phyloP scores from a whole-genome alignment of 345 rosid species.

The Sonneratia alba region DNA sequence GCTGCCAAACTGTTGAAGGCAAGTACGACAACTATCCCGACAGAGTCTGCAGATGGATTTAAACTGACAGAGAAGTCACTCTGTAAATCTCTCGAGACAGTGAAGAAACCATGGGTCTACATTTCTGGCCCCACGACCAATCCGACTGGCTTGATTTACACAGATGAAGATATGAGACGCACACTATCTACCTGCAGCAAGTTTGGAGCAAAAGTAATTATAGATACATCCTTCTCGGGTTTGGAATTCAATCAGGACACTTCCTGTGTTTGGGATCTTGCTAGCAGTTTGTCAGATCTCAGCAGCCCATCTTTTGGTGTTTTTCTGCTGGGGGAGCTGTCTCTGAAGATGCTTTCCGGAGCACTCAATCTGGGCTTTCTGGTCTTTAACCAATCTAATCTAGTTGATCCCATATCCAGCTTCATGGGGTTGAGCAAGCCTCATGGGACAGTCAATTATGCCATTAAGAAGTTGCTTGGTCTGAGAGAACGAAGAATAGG shows the following conservation, averaged over 20 bases:
- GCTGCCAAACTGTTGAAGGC: conserved; percentile 77
- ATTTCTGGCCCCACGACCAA: conserved; percentile 80
- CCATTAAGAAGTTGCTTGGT: conserved; percentile 72
- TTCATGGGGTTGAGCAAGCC: conserved; percentile 84
- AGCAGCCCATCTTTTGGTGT: conserved; percentile 43
- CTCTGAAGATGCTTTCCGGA: conserved; percentile 65
- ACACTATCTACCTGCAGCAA: conserved; percentile 56
- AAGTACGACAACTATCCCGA: conserved; percentile 39
- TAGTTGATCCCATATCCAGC: conserved; percentile 50
- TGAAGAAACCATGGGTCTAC: conserved; percentile 79
- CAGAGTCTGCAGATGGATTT: conserved; percentile 47
- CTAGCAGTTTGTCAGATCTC: conserved; percentile 26
- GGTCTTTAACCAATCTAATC: conserved; percentile 38
- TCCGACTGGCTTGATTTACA: conserved; percentile 79
- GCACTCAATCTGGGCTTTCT: conserved; percentile 62
- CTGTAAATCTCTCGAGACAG: conserved; percentile 34
- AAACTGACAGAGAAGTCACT: conserved; percentile 57
- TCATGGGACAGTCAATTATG: conserved; percentile 71
- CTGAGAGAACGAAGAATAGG: conserved; percentile 43
- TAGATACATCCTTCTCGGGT: conserved; percentile 89
- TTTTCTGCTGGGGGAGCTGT: conserved; percentile 73
- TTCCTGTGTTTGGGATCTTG: conserved; percentile 66
- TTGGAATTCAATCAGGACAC: conserved; percentile 50
- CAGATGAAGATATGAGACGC: conserved; percentile 56
- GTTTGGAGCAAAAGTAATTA: conserved; percentile 68